Evolutionary conservation across 1,284 basidiomycete species (phyloP), one percentile per base, ranked within the genome.

Genomic region (Heimioporus retisporus): DNA sequence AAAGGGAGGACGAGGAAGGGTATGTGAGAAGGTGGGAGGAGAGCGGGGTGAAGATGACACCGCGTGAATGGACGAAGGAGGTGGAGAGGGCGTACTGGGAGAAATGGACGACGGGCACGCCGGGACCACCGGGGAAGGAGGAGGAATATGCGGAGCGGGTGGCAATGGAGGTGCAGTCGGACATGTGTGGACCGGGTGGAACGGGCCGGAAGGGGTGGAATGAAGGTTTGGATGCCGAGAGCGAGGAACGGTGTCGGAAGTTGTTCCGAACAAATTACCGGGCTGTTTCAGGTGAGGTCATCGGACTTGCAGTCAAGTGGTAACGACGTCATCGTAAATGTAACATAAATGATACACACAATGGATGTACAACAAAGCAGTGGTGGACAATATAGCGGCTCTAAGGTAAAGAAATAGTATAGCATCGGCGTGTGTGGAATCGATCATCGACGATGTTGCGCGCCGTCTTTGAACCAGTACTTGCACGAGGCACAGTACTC

Each of bases 231-330:
- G 81, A 85, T 65, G 81, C 74, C 11, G 75, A 75, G 7, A 81
- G 83, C 8, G 83, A 84, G 69, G 75, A 64, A 46, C 78, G 76
- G 60, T 74, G 89, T 65, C 80, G 78, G 71, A 77, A 79, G 56
- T 77, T 90, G n/a, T 88, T 98, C 74, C 84, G 94, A 75, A 97
- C 96, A 8, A 83, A 89, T 74, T 98, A 96, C 79, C 86, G 90
- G 65, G 94, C 93, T 28, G 95, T 99, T 1, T 94, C 95, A 80
- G 94, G 91, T 78, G 95, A 97, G 76, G 90, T 96, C 51, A 81
- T 93, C 54, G 91, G 92, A 18, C 82, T 96, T 59, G 91, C 93
- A 16, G 95, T 96, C 13, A 91, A 92, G 73, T 96, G 95, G 95
- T 96, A 83, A 82, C 66, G 62, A 68, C 65, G 68, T 67, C 59